These are phyloP conservation scores for Chaetoscypha palmicola DNA, from an alignment of 2,329 filamentous ascomycete genomes.

Conservation along the genomic window DNA sequence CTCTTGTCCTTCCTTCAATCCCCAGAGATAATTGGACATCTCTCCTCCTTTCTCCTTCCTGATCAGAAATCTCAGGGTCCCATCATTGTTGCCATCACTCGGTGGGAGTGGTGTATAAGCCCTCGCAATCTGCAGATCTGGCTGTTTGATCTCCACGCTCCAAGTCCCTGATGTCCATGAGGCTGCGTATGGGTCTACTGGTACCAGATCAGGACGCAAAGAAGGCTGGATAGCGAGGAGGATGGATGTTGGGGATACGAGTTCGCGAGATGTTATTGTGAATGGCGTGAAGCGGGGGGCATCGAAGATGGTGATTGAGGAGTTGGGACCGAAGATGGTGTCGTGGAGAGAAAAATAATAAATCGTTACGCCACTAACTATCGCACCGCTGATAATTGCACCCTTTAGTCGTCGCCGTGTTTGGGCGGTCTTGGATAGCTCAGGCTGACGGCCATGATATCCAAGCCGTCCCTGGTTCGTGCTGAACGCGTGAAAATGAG, in stretches of 20 bases:
- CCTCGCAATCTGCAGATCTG: slow-evolving; percentile 83
- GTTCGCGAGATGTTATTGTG: slow-evolving; percentile 52
- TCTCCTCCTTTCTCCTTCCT: slow-evolving; percentile 74
- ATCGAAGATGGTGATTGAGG: slow-evolving; percentile 40
- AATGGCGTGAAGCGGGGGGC: slow-evolving; percentile 57
- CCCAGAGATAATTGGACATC: slow-evolving; percentile 73
- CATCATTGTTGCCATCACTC: slow-evolving; percentile 23
- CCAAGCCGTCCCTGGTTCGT: no score
- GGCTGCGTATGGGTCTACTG: slow-evolving; percentile 32
- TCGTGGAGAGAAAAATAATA: no score
- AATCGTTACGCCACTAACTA: no score
- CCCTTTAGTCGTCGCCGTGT: no score
- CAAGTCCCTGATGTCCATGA: slow-evolving; percentile 63
- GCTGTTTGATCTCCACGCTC: slow-evolving; percentile 91
- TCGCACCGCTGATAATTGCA: no score
- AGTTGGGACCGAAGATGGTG: no score
- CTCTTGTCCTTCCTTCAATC: slow-evolving; percentile 51
- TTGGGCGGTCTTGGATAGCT: no score
- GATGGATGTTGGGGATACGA: slow-evolving; percentile 44
- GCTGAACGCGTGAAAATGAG: no score
- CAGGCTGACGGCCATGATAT: no score
- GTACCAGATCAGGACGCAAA: background rate
- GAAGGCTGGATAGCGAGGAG: slow-evolving; percentile 54
- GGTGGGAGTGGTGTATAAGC: slow-evolving; percentile 85
- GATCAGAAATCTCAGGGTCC: slow-evolving; percentile 64